These are phyloP conservation scores for Arabidopsis thaliana DNA, from an alignment of 345 rosid genomes.

Conservation along the genomic window DNA sequence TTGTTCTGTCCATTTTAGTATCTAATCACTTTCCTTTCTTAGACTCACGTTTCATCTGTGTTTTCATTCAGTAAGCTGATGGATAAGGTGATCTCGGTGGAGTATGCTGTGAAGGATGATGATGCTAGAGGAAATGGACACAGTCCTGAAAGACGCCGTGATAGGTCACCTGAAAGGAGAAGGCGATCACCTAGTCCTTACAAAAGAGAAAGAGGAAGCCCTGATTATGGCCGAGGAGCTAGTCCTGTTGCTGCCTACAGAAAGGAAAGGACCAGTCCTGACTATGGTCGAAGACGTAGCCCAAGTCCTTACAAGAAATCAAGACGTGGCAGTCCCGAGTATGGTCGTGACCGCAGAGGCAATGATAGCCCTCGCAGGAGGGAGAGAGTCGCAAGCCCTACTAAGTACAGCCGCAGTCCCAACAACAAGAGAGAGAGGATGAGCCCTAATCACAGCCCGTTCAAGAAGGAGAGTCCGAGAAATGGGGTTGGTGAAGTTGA, in stretches of 20 bases:
- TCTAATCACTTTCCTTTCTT: conserved; percentile 6
- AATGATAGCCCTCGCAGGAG: conserved; percentile 67
- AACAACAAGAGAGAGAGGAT: conserved; percentile 47
- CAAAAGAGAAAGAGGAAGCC: conserved; percentile 86
- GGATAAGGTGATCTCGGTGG: conserved; percentile 90
- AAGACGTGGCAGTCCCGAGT: conserved; percentile 65
- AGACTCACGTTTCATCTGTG: background rate
- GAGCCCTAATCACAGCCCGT: conserved; percentile 57
- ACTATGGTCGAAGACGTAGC: conserved; percentile 69
- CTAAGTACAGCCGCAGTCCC: conserved; percentile 61
- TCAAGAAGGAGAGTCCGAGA: conserved; percentile 48
- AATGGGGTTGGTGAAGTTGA: conserved; percentile 50
- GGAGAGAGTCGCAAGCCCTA: conserved; percentile 58
- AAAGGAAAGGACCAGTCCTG: conserved; percentile 77
- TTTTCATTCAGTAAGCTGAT: conserved; percentile 77
- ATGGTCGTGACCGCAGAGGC: conserved; percentile 52
- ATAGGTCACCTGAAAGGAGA: conserved; percentile 80
- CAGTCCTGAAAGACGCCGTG: conserved; percentile 77
- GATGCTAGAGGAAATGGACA: conserved; percentile 73
- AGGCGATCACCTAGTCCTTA: conserved; percentile 83
- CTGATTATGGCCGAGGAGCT: conserved; percentile 86
- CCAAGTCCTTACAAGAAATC: conserved; percentile 62
- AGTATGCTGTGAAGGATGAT: conserved; percentile 91
- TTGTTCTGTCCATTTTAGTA: conserved; percentile 6
- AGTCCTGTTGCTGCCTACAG: conserved; percentile 62